A percentile compares a stretch with the other conserved stretches of the same genome.
Evolutionary conservation across 768 basidiomycete species (phyloP).

Genomic region (Coprinopsis strossmayeri): DNA sequence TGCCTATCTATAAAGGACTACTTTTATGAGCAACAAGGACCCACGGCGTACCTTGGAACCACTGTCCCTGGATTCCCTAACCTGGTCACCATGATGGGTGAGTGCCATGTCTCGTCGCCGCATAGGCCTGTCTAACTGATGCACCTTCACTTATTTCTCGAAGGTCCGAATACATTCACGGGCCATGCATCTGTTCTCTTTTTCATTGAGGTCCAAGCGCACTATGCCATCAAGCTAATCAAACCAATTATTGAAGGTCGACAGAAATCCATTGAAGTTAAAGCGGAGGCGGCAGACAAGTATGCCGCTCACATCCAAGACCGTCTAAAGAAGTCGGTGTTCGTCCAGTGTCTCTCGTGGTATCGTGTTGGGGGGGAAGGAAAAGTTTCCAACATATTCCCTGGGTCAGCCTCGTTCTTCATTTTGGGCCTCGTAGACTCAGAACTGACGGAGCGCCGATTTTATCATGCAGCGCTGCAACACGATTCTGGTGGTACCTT

Average conservation of each 20-base stretch:
- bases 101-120: slow-evolving; percentile 13
- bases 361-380: too few species aligned
- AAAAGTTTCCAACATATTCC: too few species aligned
- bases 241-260: slow-evolving; percentile 43
- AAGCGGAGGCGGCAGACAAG: slow-evolving; percentile 34
- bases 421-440: too few species aligned
- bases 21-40: slow-evolving; percentile 40
- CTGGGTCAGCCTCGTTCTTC: too few species aligned
- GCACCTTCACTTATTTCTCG: background rate
- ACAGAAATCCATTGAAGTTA: slow-evolving; percentile 45
- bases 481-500: too few species aligned
- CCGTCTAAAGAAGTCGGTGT: slow-evolving; percentile 42
- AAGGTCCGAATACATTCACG: slow-evolving; percentile 51
- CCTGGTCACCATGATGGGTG: slow-evolving; percentile 41
- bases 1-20: slow-evolving; percentile 38
- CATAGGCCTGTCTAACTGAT: slow-evolving; percentile 3
- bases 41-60: slow-evolving; percentile 47
- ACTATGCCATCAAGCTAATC: slow-evolving; percentile 40
- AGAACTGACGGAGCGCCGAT: too few species aligned
- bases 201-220: slow-evolving; percentile 48
- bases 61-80: slow-evolving; percentile 54
- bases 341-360: slow-evolving; percentile 48
- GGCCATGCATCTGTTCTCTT: slow-evolving; percentile 57
- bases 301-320: slow-evolving; percentile 49
- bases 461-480: too few species aligned